Conservation (phyloP, 768 basidiomycete species). For the Xerocomus brunneocitrinus region DNA sequence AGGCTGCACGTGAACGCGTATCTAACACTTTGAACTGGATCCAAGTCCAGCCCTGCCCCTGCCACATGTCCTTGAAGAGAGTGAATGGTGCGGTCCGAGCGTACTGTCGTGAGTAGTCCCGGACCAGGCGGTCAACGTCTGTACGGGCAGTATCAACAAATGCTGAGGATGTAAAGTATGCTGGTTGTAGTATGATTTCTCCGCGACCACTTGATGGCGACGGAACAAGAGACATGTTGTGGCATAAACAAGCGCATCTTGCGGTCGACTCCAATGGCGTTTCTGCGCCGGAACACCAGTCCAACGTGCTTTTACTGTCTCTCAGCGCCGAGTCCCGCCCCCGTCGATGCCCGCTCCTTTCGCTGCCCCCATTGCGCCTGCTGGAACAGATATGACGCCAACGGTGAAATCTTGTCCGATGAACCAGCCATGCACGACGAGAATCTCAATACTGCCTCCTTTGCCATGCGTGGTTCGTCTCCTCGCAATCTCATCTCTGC, state of each 20-base stretch:
- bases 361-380: constrained; percentile 64
- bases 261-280: constrained; percentile 16
- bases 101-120: constrained; percentile 51
- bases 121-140: constrained; percentile 55
- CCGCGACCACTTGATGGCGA: constrained; percentile 58
- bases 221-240: constrained; percentile 41
- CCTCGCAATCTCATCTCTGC: neutral
- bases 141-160: constrained; percentile 62
- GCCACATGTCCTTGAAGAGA: constrained; percentile 71
- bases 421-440: constrained; percentile 89
- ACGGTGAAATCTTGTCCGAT: constrained; percentile 77
- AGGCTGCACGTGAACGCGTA: constrained; percentile 55
- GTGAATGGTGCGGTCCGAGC: constrained; percentile 48
- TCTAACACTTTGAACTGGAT: constrained; percentile 75
- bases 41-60: constrained; percentile 64
- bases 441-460: constrained; percentile 61
- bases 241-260: constrained; percentile 8
- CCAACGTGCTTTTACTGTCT: constrained; percentile 73
- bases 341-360: constrained; percentile 52
- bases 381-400: constrained; percentile 68
- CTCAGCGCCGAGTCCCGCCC: constrained; percentile 36
- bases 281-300: constrained; percentile 52
- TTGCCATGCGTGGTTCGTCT: constrained; percentile 63
- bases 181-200: constrained; percentile 61
- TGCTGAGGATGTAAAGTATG: constrained; percentile 73